These are phyloP conservation scores for Pichia occidentalis DNA, from an alignment of 805 yeast genomes.

Conservation along the genomic window DNA sequence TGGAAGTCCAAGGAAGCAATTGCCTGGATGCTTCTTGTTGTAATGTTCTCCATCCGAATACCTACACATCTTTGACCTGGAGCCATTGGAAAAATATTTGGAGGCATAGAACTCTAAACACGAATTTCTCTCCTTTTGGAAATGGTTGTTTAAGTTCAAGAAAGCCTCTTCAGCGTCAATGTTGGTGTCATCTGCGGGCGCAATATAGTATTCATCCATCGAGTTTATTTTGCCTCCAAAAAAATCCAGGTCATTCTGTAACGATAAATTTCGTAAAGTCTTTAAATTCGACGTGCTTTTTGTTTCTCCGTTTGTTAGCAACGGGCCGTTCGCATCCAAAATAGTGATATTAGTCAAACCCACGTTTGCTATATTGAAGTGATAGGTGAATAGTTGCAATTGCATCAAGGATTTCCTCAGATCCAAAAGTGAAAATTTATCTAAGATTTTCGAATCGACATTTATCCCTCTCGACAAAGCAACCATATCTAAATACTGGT, in stretches of 20 bases:
- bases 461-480: conserved; percentile 23
- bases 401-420: conserved; percentile 26
- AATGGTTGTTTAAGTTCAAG: neutral
- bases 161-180: neutral
- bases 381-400: conserved; percentile 26
- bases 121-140: conserved; percentile 3
- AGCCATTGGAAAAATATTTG: conserved; percentile 20
- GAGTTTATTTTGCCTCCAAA: no score
- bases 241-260: no score
- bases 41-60: conserved; percentile 21
- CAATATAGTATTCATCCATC: no score
- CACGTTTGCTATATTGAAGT: conserved; percentile 11
- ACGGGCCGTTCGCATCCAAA: neutral
- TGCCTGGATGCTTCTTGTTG: conserved; percentile 18
- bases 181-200: no score
- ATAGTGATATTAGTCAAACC: conserved; percentile 15
- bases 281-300: neutral
- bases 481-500: conserved; percentile 24
- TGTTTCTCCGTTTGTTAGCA: neutral
- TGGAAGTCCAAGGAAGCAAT: conserved; percentile 19
- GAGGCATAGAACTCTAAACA: conserved; percentile 26
- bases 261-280: no score
- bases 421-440: conserved; percentile 16
- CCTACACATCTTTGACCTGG: conserved; percentile 17
- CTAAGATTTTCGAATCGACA: conserved; percentile 19